Evolutionary conservation across 139 green algal genomes (phyloP), one percentile per base, ranked within the genome.

Genomic region (Diplosphaera chodatii): DNA sequence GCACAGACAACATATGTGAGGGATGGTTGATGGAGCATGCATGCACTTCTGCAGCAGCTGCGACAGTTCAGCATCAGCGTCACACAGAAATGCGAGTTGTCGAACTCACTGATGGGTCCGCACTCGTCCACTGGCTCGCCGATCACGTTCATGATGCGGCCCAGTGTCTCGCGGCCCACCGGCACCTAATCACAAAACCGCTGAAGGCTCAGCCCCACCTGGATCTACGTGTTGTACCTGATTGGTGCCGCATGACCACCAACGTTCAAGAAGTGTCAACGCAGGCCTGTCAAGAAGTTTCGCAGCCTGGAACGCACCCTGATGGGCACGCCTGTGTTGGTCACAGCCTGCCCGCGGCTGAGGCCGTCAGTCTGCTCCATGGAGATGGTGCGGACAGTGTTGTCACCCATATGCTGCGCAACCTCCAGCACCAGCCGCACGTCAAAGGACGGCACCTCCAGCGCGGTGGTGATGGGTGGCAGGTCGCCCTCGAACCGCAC

Each of bases 81-180:
- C n/a, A n/a, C n/a, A n/a, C n/a, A n/a, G n/a, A 48, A 48, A 6
- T 59, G 48, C 22, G 48, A 5, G 8, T 27, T 3, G 16, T 23
- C 4, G 3, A 1, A 64, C 89, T 88, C 59, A 93, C 89, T 76
- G 40, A 99, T 89, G 63, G 96, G 96, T 37, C 96, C 96, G 40
- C 83, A 85, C 85, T 99, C 96, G 69, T 99, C 96, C 62, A 99
- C 95, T 23, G 96, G 92, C 84, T 99, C 96, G 55, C 96, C 96
- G 79, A 99, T 98, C 33, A 99, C 96, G 78, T 99, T 99, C 74
- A 99, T 97, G 85, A 99, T 99, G 69, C 96, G 89, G 8, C 96
- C 96, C 68, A 99, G 83, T 13, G 96, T 99, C 66, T 95, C 90
- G 32, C 92, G 87, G 23, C 94, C 95, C 15, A 98, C 94, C 13